Conservation (phyloP, 768 basidiomycete genomes). For the Lentinula sp. region DNA sequence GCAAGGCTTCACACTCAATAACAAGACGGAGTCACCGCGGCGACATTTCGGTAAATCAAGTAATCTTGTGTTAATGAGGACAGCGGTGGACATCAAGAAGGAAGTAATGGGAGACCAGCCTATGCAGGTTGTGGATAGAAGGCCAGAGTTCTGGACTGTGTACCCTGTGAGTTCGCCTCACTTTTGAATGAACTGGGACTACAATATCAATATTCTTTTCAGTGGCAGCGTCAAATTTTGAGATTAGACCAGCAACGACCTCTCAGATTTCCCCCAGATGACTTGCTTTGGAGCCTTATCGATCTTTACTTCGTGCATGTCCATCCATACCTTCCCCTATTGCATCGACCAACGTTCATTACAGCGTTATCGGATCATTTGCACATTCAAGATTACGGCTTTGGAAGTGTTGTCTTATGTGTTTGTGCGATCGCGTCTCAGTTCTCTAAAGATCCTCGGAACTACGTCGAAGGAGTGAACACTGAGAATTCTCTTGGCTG, state of each 20-base stretch:
- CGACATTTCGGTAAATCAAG: constrained; percentile 24
- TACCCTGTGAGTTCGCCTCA: constrained; percentile 23
- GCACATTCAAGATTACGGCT: constrained; percentile 12
- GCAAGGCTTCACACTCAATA: neutral
- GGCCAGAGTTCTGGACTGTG: constrained; percentile 12
- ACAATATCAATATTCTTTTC: neutral
- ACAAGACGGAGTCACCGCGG: neutral
- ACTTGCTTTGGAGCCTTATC: constrained; percentile 33
- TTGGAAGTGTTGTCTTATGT: constrained; percentile 38
- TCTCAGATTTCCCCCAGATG: constrained; percentile 23
- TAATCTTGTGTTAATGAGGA: constrained; percentile 40
- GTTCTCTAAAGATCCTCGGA: constrained; percentile 34
- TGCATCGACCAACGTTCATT: constrained; percentile 48
- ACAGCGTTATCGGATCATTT: constrained; percentile 18
- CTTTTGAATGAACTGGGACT: neutral
- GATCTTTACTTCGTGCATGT: constrained; percentile 40
- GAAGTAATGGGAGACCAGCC: constrained; percentile 23
- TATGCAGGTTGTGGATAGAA: neutral
- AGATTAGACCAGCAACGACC: neutral
- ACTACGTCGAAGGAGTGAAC: constrained; percentile 14
- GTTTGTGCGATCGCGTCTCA: constrained; percentile 47
- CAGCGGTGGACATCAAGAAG: constrained; percentile 33
- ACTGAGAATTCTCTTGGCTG: constrained; percentile 20
- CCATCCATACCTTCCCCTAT: constrained; percentile 36
- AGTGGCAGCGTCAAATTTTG: neutral